phyloP scores from a whole-genome alignment of 352 stramenopile species.

The Phytophthora macrochlamydospora region DNA sequence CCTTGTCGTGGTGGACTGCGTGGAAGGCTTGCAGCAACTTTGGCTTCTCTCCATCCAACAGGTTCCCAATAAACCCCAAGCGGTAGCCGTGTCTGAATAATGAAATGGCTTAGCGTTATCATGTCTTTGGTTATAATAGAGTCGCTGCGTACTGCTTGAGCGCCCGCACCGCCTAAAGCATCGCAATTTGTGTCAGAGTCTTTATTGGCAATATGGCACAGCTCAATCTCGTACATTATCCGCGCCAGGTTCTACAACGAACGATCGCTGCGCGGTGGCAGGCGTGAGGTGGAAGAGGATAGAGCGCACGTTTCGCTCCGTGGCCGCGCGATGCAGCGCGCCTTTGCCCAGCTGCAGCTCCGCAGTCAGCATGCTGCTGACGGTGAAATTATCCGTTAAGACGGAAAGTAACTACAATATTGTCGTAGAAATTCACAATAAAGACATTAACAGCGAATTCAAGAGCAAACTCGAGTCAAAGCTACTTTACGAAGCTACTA shows the following conservation, averaged over 20 bases:
- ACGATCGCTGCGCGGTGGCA: conserved; percentile 9
- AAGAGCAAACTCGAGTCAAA: too few relatives aligned
- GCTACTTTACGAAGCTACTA: too few relatives aligned
- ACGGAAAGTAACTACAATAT: too few relatives aligned
- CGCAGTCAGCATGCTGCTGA: neutral
- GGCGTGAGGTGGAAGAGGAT: conserved; percentile 52
- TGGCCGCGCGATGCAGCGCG: conserved; percentile 27
- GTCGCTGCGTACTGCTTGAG: conserved; percentile 26
- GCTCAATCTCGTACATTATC: conserved; percentile 20
- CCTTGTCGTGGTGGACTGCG: conserved; percentile 8
- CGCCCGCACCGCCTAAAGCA: conserved; percentile 24
- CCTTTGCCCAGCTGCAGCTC: conserved; percentile 19
- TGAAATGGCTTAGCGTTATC: too few relatives aligned
- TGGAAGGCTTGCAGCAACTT: conserved; percentile 30
- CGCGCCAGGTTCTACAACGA: conserved; percentile 11
- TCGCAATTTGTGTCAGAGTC: neutral
- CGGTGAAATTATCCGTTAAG: neutral
- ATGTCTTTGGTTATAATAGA: too few relatives aligned
- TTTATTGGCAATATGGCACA: conserved; percentile 2
- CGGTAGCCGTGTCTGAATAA: conserved; percentile 40
- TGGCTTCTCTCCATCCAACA: neutral
- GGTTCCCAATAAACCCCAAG: conserved; percentile 37
- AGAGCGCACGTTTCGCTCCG: conserved; percentile 49
- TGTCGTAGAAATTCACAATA: too few relatives aligned
- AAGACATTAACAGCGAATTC: too few relatives aligned